phyloP scores from a whole-genome alignment of 257 asterid species.

The Linderniella brevidens region DNA sequence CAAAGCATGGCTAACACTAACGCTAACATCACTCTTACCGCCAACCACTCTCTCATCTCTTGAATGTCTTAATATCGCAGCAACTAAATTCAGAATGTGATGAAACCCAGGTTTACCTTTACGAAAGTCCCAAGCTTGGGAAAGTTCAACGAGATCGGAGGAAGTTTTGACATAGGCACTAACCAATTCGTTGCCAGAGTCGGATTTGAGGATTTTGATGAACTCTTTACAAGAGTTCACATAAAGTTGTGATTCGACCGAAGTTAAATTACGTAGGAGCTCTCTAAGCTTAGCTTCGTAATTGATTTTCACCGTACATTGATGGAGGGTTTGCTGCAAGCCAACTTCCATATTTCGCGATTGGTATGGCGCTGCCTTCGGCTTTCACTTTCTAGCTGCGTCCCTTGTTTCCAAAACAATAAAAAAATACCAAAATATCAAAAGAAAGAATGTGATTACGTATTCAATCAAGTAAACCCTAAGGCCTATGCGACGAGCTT shows the following conservation, averaged over 20 bases:
- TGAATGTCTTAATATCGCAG: constrained; percentile 34
- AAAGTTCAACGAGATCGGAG: constrained; percentile 39
- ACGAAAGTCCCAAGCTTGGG: constrained; percentile 67
- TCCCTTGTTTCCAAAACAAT: too few relatives aligned
- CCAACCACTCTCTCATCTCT: constrained; percentile 14
- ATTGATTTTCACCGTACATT: constrained; percentile 17
- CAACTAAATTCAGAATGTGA: constrained; percentile 30
- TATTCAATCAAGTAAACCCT: too few relatives aligned
- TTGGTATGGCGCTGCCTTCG: neutral
- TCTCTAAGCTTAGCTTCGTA: constrained; percentile 59
- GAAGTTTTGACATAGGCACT: constrained; percentile 29
- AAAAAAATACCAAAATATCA: too few relatives aligned
- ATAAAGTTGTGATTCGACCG: constrained; percentile 36
- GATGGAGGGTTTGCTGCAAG: constrained; percentile 11
- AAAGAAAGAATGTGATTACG: too few relatives aligned
- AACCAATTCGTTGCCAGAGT: constrained; percentile 31
- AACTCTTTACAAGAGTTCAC: constrained; percentile 59
- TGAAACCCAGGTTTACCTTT: constrained; percentile 42
- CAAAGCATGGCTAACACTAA: constrained; percentile 16
- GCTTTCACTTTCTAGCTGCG: neutral
- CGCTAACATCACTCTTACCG: constrained; percentile 10
- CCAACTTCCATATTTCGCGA: constrained; percentile 9
- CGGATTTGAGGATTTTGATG: constrained; percentile 45
- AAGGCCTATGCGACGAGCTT: too few relatives aligned
- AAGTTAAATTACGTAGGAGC: constrained; percentile 57